Evolutionary conservation across 2,329 filamentous ascomycete genomes (phyloP).

Genomic region (Leptographium lundbergii): DNA sequence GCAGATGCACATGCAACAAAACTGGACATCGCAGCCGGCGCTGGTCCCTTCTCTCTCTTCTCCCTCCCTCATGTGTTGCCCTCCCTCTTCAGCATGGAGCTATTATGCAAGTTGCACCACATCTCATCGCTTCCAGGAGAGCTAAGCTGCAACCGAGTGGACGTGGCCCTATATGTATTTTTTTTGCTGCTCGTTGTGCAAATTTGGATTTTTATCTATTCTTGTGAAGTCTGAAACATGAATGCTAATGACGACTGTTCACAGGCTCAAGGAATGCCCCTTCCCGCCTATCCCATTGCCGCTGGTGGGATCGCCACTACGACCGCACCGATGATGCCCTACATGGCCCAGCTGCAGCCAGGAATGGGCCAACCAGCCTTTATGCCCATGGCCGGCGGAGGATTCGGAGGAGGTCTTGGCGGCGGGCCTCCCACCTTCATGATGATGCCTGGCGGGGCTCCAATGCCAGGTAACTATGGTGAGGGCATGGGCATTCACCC

Average conservation of each 20-base stretch:
- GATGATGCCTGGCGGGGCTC: slow-evolving; percentile 14
- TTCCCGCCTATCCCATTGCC: slow-evolving; percentile 3
- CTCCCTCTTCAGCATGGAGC: neutral
- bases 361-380: slow-evolving; percentile 3
- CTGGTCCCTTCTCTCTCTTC: neutral
- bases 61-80: neutral
- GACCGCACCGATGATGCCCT: slow-evolving; percentile 10
- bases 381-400: slow-evolving; percentile 6
- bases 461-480: slow-evolving; percentile 2
- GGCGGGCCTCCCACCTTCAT: slow-evolving; percentile 14
- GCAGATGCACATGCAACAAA: too few relatives aligned
- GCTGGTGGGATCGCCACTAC: slow-evolving; percentile 7
- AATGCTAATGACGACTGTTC: neutral
- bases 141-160: neutral
- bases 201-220: neutral
- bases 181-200: too few relatives aligned
- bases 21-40: neutral
- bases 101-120: neutral
- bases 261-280: neutral
- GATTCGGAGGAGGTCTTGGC: slow-evolving; percentile 2
- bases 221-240: neutral
- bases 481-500: slow-evolving; percentile 19
- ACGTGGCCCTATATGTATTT: neutral
- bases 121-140: too few relatives aligned
- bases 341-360: slow-evolving; percentile 4